Conservation (phyloP, 352 stramenopile genomes). For the Peronospora destructor region DNA sequence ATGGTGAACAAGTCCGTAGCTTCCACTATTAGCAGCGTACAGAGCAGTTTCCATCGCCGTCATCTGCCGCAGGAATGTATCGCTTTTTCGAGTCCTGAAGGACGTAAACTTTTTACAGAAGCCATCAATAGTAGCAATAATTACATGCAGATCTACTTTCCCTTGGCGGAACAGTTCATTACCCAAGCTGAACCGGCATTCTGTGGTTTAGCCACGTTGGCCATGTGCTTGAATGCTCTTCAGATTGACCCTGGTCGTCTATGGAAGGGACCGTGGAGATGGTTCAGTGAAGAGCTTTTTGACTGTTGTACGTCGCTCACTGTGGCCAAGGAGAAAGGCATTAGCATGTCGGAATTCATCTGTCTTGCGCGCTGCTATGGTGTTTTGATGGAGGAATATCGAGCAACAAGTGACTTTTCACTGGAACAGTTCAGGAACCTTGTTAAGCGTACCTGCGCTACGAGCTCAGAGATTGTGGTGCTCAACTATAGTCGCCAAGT, state of each 20-base stretch:
- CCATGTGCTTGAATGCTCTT: slow-evolving; percentile 76
- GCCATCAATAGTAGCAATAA: slow-evolving; percentile 48
- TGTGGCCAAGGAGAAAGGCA: slow-evolving; percentile 65
- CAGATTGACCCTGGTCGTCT: slow-evolving; percentile 67
- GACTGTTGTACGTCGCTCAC: slow-evolving; percentile 72
- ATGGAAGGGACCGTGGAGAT: slow-evolving; percentile 77
- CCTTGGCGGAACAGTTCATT: slow-evolving; percentile 84
- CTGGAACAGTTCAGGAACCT: slow-evolving; percentile 43
- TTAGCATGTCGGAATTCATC: slow-evolving; percentile 65
- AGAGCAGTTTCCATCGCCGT: slow-evolving; percentile 78
- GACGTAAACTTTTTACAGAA: slow-evolving; percentile 80
- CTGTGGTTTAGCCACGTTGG: slow-evolving; percentile 81
- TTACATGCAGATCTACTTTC: slow-evolving; percentile 91
- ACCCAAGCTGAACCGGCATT: slow-evolving; percentile 90
- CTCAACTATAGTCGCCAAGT: slow-evolving; percentile 89
- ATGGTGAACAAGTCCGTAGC: slow-evolving; percentile 57
- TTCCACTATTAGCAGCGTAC: slow-evolving; percentile 28
- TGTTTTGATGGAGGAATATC: slow-evolving; percentile 39
- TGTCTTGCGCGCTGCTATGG: slow-evolving; percentile 61
- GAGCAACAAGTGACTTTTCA: slow-evolving; percentile 43
- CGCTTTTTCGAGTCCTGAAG: slow-evolving; percentile 79
- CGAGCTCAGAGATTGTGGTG: slow-evolving; percentile 83
- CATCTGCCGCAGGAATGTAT: slow-evolving; percentile 72
- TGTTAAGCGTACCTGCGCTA: slow-evolving; percentile 69
- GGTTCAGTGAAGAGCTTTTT: slow-evolving; percentile 81